Evolutionary conservation across 306 rosid genomes (phyloP), one percentile per base, ranked within the genome.

Genomic region (Neltuma alba): DNA sequence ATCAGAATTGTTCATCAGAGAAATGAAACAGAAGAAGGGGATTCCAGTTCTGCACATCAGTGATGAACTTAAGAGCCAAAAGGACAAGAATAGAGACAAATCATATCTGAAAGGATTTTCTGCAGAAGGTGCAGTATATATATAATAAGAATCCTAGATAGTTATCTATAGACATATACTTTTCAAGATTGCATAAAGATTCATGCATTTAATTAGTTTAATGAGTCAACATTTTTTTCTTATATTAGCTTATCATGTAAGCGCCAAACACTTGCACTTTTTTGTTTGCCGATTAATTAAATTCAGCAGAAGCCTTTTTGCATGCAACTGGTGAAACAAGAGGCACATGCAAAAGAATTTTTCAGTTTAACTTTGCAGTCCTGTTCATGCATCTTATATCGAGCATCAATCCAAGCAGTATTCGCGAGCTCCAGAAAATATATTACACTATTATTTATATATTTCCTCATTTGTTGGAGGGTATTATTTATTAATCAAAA

Each of bases 51-150:
- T 71, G 58, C 78, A 71, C 72, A 71, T 55, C 66, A 58, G 50
- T 73, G 42, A 81, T 61, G 37, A 74, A 68, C 72, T 70, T 77
- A 65, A 41, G 75, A 41, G 67, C n/a, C 71, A 48, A 62, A 74
- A 75, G 37, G 74, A 40, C 82, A 77, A 37, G 34, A 55, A 80
- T 42, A 65, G 72, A 74, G 77, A 75, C 88, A 85, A 68, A 81
- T 63, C 83, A 69, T 81, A 82, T 81, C 83, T 41, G 45, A 64
- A 69, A 75, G 75, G 83, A 81, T 78, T 71, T 78, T 75, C 41
- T 81, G 75, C 48, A 28, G 37, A 76, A 76, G 54, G 76, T 10
- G 31, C 33, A 23, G 14, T 23, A 42, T 7, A 28, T 58, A 40
- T 68, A n/a, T 47, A 37, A 37, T 66, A 8, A 54, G 60, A 21